Evolutionary conservation across 2,329 filamentous ascomycete genomes (phyloP), one percentile per base, ranked within the genome.

Genomic region (Colletotrichum lentis): DNA sequence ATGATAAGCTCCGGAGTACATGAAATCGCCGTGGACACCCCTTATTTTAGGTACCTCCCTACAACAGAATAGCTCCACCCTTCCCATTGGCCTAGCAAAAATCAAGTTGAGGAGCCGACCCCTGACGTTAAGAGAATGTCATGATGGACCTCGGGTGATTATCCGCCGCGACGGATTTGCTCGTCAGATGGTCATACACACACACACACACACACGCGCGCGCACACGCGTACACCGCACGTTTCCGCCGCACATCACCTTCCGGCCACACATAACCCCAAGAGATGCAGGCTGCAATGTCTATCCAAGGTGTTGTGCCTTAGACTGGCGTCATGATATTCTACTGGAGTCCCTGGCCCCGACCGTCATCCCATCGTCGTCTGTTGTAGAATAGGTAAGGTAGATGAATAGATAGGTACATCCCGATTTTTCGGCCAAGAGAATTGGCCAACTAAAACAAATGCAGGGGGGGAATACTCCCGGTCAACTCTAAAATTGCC

Each of bases 1-100:
- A 61, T 49, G 66, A 56, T 66, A 56, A 69, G 66, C 62, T 69
- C 66, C 66, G 66, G 49, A 66, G 66, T 66, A 61, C 62, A 68
- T 60, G 39, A 43, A 27, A 24, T 22, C 22, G 46, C 22, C 46
- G 22, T 27, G 22, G 35, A 35, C 39, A 55, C 46, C 60, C 27
- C 46, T 27, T 46, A 41, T 52, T 20, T 31, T 53, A 60, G 65
- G 63, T 56, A 55, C 37, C 41, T 61, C 57, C 31, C 16, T 55
- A 18, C 47, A 44, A 50, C 27, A 52, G 53, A 6, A 53, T 41
- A 50, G 52, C 22, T 50, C 66, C 66, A 69, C 66, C 56, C 44
- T 39, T 69, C 27, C 62, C 62, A 66, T 61, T 69, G 62, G 44
- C 44, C 50, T 60, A 18, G 39, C 58, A 53, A 52, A 62, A 62